Evolutionary conservation across 2,329 filamentous ascomycete genomes (phyloP), one percentile per base, ranked within the genome.

Genomic region (Penicillium thymicola): DNA sequence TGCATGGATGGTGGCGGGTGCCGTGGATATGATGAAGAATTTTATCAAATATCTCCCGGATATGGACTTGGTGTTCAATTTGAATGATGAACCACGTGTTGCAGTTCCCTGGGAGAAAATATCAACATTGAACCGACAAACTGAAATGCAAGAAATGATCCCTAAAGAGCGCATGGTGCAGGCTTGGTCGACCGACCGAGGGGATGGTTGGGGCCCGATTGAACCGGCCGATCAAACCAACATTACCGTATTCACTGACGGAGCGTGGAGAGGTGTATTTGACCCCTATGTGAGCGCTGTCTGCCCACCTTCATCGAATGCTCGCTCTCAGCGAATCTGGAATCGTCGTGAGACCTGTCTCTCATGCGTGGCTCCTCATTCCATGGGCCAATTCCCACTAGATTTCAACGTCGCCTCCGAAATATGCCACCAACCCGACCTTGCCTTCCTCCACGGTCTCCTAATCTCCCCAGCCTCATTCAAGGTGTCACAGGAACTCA

Each of bases 391-490:
- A 23, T 89, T 90, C 65, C 75, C 91, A 6, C 76, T 79, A 5
- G 80, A 89, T 63, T 92, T 88, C 85, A 78, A 80, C 1, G 69
- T 80, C 9, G 84, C 87, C 5, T 81, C 85, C 6, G 82, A 90
- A 45, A 80, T 88, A 28, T 95, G 90, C 68, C 83, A 88, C 58
- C 90, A 94, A 67, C 88, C 90, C 1, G 90, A 94, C 61, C 77
- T 93, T 32, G 82, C 85, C 28, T 81, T 86, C 59, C 78, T 93
- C 1, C 89, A 93, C 65, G 88, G 89, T 41, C 85, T 93, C 66
- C 85, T 89, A 69, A 79, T 89, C 40, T 85, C 83, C 0, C 83
- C 87, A 0, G 82, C 87, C 8, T 79, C 82, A 0, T 79, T 85
- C 60, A 82, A 84, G 47, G 82, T 86, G 0, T 82, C 87, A 1